Percentiles rank a stretch among this genome's conserved stretches.
Conservation (phyloP, 1,284 basidiomycete species). For the Tilletia caries region DNA sequence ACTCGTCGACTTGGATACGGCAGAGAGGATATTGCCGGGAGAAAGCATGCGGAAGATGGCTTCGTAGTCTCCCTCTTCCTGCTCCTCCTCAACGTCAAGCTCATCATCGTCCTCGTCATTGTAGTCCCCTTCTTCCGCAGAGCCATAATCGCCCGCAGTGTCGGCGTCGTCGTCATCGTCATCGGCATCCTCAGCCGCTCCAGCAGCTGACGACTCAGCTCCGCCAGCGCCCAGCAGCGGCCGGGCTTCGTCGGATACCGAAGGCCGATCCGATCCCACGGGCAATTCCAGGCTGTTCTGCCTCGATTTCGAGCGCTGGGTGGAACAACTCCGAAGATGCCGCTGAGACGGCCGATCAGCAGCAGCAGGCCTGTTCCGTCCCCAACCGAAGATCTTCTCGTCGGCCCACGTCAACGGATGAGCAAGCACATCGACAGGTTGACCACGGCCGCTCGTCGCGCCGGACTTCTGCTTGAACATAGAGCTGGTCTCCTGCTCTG, state of each 20-base stretch:
- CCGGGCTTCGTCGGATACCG: background rate
- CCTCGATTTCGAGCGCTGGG: background rate
- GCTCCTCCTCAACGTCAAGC: constrained; percentile 33
- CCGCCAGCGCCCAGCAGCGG: background rate
- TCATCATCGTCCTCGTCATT: constrained; percentile 27
- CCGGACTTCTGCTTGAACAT: constrained; percentile 36
- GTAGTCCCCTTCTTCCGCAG: constrained; percentile 18
- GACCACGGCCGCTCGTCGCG: constrained; percentile 17
- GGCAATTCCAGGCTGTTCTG: background rate
- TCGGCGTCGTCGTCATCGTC: constrained; percentile 20
- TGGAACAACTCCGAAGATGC: background rate
- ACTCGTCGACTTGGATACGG: constrained; percentile 21
- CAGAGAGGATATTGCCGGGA: constrained; percentile 4
- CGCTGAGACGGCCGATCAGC: constrained; percentile 15
- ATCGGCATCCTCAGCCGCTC: background rate
- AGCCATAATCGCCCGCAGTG: background rate
- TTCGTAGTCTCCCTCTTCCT: constrained; percentile 48
- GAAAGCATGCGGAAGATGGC: constrained; percentile 45
- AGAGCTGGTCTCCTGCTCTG: constrained; percentile 28
- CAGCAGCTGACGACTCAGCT: too few species aligned
- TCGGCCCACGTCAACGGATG: constrained; percentile 69
- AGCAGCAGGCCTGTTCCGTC: constrained; percentile 21
- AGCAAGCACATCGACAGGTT: constrained; percentile 34
- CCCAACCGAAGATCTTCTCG: constrained; percentile 87
- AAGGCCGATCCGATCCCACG: too few species aligned